Base-by-base conservation (phyloP, 495 filamentous ascomycete genomes). In the Daldinia loculata region DNA sequence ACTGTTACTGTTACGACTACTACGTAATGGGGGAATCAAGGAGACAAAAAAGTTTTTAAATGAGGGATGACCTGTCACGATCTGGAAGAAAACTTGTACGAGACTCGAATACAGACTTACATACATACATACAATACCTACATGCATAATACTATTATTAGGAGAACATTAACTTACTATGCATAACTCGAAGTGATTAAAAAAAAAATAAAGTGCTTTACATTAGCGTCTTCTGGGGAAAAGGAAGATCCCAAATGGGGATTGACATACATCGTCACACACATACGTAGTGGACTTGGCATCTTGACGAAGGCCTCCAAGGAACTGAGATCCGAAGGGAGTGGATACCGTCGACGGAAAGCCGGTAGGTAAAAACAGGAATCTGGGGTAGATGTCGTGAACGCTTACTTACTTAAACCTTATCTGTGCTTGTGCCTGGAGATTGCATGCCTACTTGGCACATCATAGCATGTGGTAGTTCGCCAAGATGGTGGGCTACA, bases 111-210 rank as follows among this genome's bases (percentile, higher is more conserved):
- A 58, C 53, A 36, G 26, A 61, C 41, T 17, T 11, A 57, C 17
- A 57, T 52, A 57, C 29, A 36, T 11, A 57, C 17, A 57, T 52
- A 57, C 29, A 36, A 57, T 57, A 36, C 30, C 11, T 51, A 58
- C 43, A 45, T 59, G 38, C 48, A 56, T 62, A 59, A 57, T 62
- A 57, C 68, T 71, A 71, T 71, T 67, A 67, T 67, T 67, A 67
- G 63, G 43, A 41, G 38, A 71, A 45, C n/a, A 14, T 9, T 19
- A 67, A 63, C 38, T 11, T 55, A 56, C 27, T 48, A 32, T 4
- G 32, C 14, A 43, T 7, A 63, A 55, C 7, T 59, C 11, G 43
- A 55, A 52, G 63, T 57, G 41, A 55, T 43, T 15, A 15, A 53
- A 58, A 63, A 63, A 59, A 60, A 34, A 26, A 53, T 19, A 55